Base-by-base conservation (phyloP, 2,329 filamentous ascomycete genomes). In the Colletotrichum higginsianum region DNA sequence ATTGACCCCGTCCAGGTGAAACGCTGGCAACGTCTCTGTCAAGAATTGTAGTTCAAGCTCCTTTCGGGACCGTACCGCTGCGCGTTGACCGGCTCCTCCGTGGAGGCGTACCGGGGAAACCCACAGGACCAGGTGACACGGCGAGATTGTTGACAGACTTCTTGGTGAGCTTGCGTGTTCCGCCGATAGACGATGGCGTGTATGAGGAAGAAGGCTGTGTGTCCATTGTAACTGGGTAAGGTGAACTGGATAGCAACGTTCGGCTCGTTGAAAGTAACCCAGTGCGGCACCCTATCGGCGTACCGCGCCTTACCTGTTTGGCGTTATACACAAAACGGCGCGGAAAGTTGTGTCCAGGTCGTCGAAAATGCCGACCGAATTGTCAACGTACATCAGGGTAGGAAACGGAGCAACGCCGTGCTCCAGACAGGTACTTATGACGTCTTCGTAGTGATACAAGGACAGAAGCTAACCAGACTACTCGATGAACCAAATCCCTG, bases 41-140 rank as follows among this genome's bases (percentile, higher is more conserved):
- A 90, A 79, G 76, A 85, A 90, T 86, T 79, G 74, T 90, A 90
- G 77, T 91, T 91, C 49, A 83, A 75, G 66, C 84, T 88, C 0
- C 88, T 83, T 3, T 86, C 86, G 3, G 82, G 81, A 75, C 91
- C 88, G 61, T 85, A 89, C 2, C 87, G 78, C 75, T 90, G 87
- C 2, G 80, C 71, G 2, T 87, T 77, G 0, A 71, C 81, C 16
- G 55, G 47, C 55, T 84, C 83, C 0, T 80, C 75, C 4, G 79
- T 79, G 75, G 89, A 88, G 11, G 75, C 83, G 60, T 84, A 87
- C 0, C 88, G 84, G 4, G 88, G 86, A 75, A 89, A 90, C 0
- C 89, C 89, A 73, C 40, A 0, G 40, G 79, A 35, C 87, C 77
- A 0, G 79, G 80, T 0, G 87, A 85, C 3, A 88, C 82, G 6